A percentile compares a stretch with the other conserved stretches of the same genome.
Evolutionary conservation across 192 early-diverging fungal species (phyloP).

Genomic region (Entomortierella parvispora): DNA sequence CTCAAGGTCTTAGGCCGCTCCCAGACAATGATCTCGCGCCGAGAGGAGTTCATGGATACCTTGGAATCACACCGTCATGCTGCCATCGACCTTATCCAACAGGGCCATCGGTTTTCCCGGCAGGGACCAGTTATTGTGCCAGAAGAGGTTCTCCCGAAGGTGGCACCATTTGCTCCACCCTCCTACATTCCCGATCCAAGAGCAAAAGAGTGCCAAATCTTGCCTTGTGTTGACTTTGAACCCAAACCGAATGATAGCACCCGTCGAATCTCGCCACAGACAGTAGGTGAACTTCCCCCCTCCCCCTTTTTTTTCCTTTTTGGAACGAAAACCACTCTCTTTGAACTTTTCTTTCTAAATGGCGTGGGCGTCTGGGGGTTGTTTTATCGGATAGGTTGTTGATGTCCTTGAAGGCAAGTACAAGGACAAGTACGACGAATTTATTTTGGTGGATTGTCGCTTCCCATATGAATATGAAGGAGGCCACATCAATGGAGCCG

Average conservation of each 20-base stretch:
- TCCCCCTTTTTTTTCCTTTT: background rate
- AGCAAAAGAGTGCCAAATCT: constrained; percentile 59
- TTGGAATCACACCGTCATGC: constrained; percentile 10
- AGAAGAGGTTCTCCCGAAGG: background rate
- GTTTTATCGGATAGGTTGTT: constrained; percentile 51
- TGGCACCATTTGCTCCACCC: constrained; percentile 8
- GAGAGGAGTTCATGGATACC: constrained; percentile 43
- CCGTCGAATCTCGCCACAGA: constrained; percentile 68
- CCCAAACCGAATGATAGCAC: constrained; percentile 68
- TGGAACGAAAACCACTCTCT: background rate
- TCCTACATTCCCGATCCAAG: constrained; percentile 25
- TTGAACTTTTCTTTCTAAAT: background rate
- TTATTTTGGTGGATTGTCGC: constrained; percentile 83
- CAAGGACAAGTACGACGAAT: constrained; percentile 65
- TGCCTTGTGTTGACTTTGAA: constrained; percentile 54
- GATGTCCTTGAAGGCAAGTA: constrained; percentile 76
- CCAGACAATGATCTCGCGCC: constrained; percentile 41
- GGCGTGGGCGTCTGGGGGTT: background rate
- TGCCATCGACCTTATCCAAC: too few species aligned
- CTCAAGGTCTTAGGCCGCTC: constrained; percentile 17
- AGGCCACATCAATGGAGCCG: constrained; percentile 81
- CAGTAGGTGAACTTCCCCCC: constrained; percentile 21
- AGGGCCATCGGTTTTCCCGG: too few species aligned
- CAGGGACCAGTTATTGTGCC: too few species aligned
- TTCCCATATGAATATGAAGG: constrained; percentile 90